Base-by-base conservation (phyloP, 2,329 filamentous ascomycete species). In the Annulohypoxylon truncatum region DNA sequence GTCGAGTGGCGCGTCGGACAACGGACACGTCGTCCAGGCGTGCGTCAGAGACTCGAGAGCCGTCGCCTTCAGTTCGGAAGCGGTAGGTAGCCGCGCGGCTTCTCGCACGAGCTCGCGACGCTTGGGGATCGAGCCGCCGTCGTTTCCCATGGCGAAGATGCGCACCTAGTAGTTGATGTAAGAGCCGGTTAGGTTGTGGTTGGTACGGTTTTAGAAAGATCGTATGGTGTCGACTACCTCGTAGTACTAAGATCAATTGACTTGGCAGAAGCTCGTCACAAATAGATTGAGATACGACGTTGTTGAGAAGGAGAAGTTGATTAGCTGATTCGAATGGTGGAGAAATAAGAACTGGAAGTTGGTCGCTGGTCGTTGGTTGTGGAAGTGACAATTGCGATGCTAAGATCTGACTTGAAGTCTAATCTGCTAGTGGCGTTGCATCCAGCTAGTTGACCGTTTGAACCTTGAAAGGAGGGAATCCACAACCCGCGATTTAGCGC, bases 21-120 rank as follows among this genome's bases (percentile, higher is more conserved):
- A 84, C 0, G 94, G 92, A 74, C 96, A 97, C 68, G 90, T 92
- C 4, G 88, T 87, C 96, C 96, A 99, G 73, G 89, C 88, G 79
- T 98, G 94, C 64, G 89, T 87, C 76, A 96, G 90, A 42, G 92
- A 92, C 79, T 97, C 95, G 76, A 91, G 89, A 71, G 91, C 91
- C 7, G 92, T 91, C 70, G 96, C 94, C 82, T 98, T 98, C 61
- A 97, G 82, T 82, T 98, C 92, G 48, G 92, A 90, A 26, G 93
- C 87, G 31, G 92, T 96, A 20, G 92, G 92, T 54, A 89, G 87
- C 73, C 93, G 92, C 42, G 94, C 93, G 26, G 94, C 93, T 79
- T 95, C 91, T 81, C 97, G 97, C 78, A 99, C 96, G 47, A 99
- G 92, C 80, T 99, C 96, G 76, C 94, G 92, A 29, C 96, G 92